These are phyloP conservation scores for Gliomastix tumulicola DNA, from an alignment of 2,329 filamentous ascomycete genomes.

Conservation along the genomic window DNA sequence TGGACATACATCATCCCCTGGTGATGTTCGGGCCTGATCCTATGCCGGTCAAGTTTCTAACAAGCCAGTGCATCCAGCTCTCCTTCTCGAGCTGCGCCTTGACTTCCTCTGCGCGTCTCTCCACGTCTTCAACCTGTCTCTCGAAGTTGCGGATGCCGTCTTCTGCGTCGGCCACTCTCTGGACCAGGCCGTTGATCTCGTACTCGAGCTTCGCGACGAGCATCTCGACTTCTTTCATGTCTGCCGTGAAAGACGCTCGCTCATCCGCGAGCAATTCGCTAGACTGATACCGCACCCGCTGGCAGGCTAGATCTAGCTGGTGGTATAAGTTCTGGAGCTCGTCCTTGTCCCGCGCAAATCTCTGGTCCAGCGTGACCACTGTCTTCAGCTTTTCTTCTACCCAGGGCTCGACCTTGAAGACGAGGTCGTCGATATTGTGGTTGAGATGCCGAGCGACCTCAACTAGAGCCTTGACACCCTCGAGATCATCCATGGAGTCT, in stretches of 20 bases:
- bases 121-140: constrained; percentile 66
- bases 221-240: constrained; percentile 71
- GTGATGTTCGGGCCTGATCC: constrained; percentile 52
- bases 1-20: too few species aligned
- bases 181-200: constrained; percentile 73
- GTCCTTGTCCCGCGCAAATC: constrained; percentile 56
- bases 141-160: constrained; percentile 76
- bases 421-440: constrained; percentile 42
- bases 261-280: constrained; percentile 66
- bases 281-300: constrained; percentile 58
- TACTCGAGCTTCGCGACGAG: constrained; percentile 85
- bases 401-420: constrained; percentile 51
- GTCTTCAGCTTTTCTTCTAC: constrained; percentile 48
- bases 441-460: constrained; percentile 52
- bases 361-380: constrained; percentile 53
- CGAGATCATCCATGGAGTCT: constrained; percentile 18
- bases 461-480: constrained; percentile 25
- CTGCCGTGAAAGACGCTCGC: constrained; percentile 60
- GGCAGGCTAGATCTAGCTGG: constrained; percentile 63
- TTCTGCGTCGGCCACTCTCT: constrained; percentile 81
- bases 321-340: constrained; percentile 62
- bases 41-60: constrained; percentile 53
- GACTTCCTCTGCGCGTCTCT: constrained; percentile 55
- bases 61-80: constrained; percentile 58
- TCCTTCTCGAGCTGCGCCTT: constrained; percentile 57